Conservation (phyloP, 192 early-diverging fungal genomes). For the Podila epicladia region DNA sequence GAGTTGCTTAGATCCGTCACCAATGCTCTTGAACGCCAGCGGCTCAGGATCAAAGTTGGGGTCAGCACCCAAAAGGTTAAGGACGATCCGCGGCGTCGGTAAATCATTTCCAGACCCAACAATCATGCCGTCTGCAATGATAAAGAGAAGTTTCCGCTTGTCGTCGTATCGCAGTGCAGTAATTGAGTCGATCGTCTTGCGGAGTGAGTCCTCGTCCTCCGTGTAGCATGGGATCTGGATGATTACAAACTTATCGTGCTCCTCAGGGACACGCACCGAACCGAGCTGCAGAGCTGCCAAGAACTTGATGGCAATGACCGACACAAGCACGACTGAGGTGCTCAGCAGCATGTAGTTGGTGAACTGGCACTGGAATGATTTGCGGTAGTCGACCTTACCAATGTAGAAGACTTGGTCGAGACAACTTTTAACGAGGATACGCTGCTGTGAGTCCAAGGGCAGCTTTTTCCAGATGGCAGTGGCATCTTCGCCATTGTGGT, state of each 20-base stretch:
- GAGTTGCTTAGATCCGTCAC: constrained; percentile 89
- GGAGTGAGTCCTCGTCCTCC: constrained; percentile 86
- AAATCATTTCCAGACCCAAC: constrained; percentile 95
- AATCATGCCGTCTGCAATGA: constrained; percentile 94
- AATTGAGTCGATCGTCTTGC: constrained; percentile 86
- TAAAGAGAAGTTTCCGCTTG: constrained; percentile 87
- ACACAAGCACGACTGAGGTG: constrained; percentile 76
- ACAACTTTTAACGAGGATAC: constrained; percentile 66
- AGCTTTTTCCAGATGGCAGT: constrained; percentile 64
- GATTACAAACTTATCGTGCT: constrained; percentile 96
- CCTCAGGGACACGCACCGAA: constrained; percentile 76
- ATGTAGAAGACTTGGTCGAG: constrained; percentile 86
- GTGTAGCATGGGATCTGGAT: constrained; percentile 96
- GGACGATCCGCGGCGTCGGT: constrained; percentile 96
- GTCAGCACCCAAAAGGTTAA: constrained; percentile 92
- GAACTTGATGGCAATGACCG: constrained; percentile 86
- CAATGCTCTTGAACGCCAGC: constrained; percentile 85
- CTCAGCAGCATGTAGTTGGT: constrained; percentile 88
- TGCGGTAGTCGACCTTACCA: constrained; percentile 82
- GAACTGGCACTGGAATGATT: constrained; percentile 80
- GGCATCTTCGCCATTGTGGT: constrained; percentile 64
- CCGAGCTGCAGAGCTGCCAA: constrained; percentile 82
- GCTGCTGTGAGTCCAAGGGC: constrained; percentile 36
- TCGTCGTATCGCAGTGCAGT: constrained; percentile 83
- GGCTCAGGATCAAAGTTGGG: constrained; percentile 78